Conservation (phyloP, 1,284 basidiomycete genomes). For the Cutaneotrichosporon arboriforme region DNA sequence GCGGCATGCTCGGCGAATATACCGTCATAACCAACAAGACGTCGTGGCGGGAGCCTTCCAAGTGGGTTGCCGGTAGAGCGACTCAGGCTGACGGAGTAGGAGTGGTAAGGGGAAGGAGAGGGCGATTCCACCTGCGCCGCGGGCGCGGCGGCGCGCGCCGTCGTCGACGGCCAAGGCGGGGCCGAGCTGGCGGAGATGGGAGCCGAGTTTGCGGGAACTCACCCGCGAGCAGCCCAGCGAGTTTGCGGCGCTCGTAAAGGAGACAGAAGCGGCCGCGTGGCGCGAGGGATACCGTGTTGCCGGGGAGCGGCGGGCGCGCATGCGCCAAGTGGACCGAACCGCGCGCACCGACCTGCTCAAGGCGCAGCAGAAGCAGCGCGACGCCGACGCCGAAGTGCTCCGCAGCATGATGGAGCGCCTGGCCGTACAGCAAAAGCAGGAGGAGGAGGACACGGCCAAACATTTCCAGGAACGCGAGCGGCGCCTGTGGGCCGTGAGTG, state of each 20-base stretch:
- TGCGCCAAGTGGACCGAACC: conserved; percentile 6
- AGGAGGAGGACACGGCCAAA: conserved; percentile 29
- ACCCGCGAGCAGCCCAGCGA: conserved; percentile 25
- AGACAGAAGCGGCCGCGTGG: conserved; percentile 37
- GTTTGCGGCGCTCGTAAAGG: conserved; percentile 29
- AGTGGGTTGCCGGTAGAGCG: conserved; percentile 5
- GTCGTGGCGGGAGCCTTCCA: conserved; percentile 14
- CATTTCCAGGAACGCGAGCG: conserved; percentile 33
- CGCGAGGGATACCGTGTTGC: conserved; percentile 6
- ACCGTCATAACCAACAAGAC: background rate
- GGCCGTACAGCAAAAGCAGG: conserved; percentile 25
- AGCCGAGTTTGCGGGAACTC: conserved; percentile 16
- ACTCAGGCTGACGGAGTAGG: background rate
- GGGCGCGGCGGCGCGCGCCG: too few species aligned
- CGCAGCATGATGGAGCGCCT: conserved; percentile 31
- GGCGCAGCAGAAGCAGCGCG: conserved; percentile 11
- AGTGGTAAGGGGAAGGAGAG: background rate
- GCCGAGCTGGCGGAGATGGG: conserved; percentile 6
- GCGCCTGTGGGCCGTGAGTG: conserved; percentile 38
- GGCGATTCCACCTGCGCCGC: background rate
- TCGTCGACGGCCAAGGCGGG: background rate
- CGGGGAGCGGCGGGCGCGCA: background rate
- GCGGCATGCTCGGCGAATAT: conserved; percentile 9
- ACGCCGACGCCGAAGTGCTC: conserved; percentile 33
- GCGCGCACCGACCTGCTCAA: conserved; percentile 15